Evolutionary conservation across 2,329 filamentous ascomycete genomes (phyloP), one percentile per base, ranked within the genome.

Genomic region (Ceratocystiopsis sp.): DNA sequence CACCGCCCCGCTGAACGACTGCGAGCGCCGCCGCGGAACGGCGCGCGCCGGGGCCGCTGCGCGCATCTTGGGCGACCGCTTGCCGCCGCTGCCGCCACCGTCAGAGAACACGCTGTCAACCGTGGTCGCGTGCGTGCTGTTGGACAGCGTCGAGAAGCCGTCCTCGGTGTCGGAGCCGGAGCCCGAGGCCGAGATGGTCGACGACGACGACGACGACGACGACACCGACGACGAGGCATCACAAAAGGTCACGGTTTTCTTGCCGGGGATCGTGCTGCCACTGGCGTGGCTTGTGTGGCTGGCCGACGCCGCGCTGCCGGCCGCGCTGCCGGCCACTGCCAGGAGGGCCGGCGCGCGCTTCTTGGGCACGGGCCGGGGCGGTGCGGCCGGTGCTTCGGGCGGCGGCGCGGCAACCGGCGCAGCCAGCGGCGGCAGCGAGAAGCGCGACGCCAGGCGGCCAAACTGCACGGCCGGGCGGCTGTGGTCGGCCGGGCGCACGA

Each of bases 71-170:
- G 18, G 42, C 15, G 35, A 7, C 35, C 10, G 35, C 34, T 10
- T 16, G 12, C 9, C 6, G 13, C 13, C n/a, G 35, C 18, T n/a
- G 25, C n/a, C n/a, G n/a, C n/a, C n/a, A n/a, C n/a, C n/a, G n/a
- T n/a, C n/a, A n/a, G n/a, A n/a, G n/a, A n/a, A n/a, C n/a, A n/a
- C n/a, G n/a, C n/a, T n/a, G n/a, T 47, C 44, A 7, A 46, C 42
- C 7, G 46, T 47, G 6, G 48, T 50, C n/a, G 43, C 45, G 16
- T 48, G 45, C n/a, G 48, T 50, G 37, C 42, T 47, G 19, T 29
- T 45, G 4, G 48, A 50, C 6, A 47, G 46, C 13, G 40, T 42
- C 2, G 46, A 49, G 17, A 45, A 39, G 15, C 33, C 38, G 29
- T 46, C 48, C 4, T 48, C 47, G 3, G 39, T 42, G 13, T 49